These are phyloP conservation scores for Acacia crassicarpa DNA, from an alignment of 306 rosid species.

Conservation along the genomic window DNA sequence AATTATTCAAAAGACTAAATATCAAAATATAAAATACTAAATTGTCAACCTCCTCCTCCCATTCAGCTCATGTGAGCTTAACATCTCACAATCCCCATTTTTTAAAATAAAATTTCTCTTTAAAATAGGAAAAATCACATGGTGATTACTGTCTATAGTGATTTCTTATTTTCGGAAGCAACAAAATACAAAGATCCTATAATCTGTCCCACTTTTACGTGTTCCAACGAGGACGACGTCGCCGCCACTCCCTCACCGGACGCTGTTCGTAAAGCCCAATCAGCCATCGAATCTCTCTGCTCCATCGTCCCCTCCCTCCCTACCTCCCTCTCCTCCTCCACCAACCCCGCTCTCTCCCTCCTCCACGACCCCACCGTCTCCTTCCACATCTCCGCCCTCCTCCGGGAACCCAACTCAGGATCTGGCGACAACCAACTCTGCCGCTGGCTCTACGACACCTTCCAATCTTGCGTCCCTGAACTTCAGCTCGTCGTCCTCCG, in stretches of 20 bases:
- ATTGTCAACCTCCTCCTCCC: too few species aligned
- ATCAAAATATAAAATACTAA: too few species aligned
- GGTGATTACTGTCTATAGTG: background rate
- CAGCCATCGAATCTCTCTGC: slow-evolving; percentile 54
- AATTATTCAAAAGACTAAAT: too few species aligned
- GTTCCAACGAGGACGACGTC: slow-evolving; percentile 16
- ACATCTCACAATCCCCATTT: too few species aligned
- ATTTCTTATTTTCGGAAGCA: too few species aligned
- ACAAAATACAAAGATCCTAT: slow-evolving; percentile 18
- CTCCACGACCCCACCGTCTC: slow-evolving; percentile 44
- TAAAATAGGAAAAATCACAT: background rate
- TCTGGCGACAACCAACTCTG: slow-evolving; percentile 73
- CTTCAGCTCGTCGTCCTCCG: slow-evolving; percentile 75
- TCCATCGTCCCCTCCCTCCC: slow-evolving; percentile 48
- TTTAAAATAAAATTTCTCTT: too few species aligned
- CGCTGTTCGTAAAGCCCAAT: slow-evolving; percentile 23
- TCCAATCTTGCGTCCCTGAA: slow-evolving; percentile 55
- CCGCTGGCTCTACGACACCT: slow-evolving; percentile 89
- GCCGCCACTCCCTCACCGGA: background rate
- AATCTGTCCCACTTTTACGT: slow-evolving; percentile 9
- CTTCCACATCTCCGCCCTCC: slow-evolving; percentile 58
- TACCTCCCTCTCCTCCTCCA: slow-evolving; percentile 29
- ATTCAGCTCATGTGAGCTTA: too few species aligned
- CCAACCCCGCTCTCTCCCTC: slow-evolving; percentile 41
- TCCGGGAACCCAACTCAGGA: slow-evolving; percentile 67